Evolutionary conservation across 2,329 filamentous ascomycete genomes (phyloP).

Genomic region (Fusarium hainanense): DNA sequence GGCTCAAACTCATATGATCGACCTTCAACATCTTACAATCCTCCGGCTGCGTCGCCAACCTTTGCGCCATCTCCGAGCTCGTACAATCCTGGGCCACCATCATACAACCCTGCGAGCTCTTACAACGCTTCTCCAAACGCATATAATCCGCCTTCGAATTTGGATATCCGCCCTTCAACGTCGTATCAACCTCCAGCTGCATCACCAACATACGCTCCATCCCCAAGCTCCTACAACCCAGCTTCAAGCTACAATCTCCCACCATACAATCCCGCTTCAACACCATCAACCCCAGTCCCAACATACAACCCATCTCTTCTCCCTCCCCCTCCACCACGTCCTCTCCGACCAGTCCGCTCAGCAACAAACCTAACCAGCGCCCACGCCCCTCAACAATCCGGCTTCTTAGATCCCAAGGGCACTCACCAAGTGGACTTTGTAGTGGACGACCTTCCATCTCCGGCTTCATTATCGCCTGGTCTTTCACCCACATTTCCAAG

Average conservation of each 20-base stretch:
- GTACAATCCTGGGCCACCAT: too few species aligned
- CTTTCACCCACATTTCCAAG: conserved; percentile 23
- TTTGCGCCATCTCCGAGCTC: too few species aligned
- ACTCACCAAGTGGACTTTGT: conserved; percentile 41
- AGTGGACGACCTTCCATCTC: conserved; percentile 39
- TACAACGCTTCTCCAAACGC: too few species aligned
- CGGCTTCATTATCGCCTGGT: conserved; percentile 19
- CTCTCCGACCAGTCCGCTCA: conserved; percentile 42
- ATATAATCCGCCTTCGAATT: not conserved
- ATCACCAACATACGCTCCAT: not conserved
- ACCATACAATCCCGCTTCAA: not conserved
- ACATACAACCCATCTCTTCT: conserved; percentile 23
- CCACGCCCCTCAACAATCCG: conserved; percentile 38
- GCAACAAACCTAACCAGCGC: conserved; percentile 43
- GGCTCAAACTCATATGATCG: not conserved
- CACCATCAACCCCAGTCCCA: not conserved
- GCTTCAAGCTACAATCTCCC: not conserved
- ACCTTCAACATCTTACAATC: not conserved
- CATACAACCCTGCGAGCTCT: too few species aligned
- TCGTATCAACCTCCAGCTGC: not conserved
- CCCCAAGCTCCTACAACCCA: not conserved
- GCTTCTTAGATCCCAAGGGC: conserved; percentile 32
- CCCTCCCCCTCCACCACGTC: conserved; percentile 35
- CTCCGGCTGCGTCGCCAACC: not conserved
- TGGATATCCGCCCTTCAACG: not conserved